These are phyloP conservation scores for Nigrospora sphaerica DNA, from an alignment of 2,329 filamentous ascomycete genomes.

Conservation along the genomic window DNA sequence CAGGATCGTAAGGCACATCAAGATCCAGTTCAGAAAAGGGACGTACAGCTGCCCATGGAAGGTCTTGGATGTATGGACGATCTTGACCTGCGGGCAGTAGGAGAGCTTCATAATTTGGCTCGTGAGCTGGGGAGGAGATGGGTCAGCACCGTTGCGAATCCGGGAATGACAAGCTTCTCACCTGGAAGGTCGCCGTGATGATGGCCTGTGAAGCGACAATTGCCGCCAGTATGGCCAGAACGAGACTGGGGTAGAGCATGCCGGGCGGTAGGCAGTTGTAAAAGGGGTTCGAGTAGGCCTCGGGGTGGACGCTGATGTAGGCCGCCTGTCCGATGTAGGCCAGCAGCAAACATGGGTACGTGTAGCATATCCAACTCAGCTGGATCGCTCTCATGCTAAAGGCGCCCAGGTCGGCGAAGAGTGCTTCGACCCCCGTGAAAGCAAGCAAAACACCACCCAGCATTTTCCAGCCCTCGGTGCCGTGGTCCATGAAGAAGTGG, in stretches of 20 bases:
- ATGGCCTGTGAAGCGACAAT: constrained; percentile 74
- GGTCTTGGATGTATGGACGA: constrained; percentile 61
- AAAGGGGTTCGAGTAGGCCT: constrained; percentile 65
- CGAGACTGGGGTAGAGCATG: constrained; percentile 59
- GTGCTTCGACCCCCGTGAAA: constrained; percentile 72
- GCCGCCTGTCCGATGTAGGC: constrained; percentile 70
- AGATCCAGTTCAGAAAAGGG: constrained; percentile 67
- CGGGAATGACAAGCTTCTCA: constrained; percentile 15
- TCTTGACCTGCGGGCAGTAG: constrained; percentile 71
- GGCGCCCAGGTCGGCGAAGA: constrained; percentile 73
- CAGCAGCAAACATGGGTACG: constrained; percentile 59
- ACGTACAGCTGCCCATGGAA: constrained; percentile 75
- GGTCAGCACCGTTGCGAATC: constrained; percentile 10
- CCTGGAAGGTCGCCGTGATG: constrained; percentile 69
- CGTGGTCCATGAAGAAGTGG: constrained; percentile 51
- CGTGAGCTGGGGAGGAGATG: constrained; percentile 13
- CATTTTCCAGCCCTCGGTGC: constrained; percentile 53
- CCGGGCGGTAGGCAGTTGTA: constrained; percentile 63
- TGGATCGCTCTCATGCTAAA: constrained; percentile 66
- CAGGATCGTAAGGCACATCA: constrained; percentile 70
- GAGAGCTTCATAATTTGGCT: constrained; percentile 53
- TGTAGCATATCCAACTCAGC: constrained; percentile 62
- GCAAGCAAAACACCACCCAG: constrained; percentile 66
- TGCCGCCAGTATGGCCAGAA: constrained; percentile 63
- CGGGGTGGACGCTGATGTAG: constrained; percentile 51